Conservation (phyloP, 139 green algal species). For the Chlamydomonas eustigma region DNA sequence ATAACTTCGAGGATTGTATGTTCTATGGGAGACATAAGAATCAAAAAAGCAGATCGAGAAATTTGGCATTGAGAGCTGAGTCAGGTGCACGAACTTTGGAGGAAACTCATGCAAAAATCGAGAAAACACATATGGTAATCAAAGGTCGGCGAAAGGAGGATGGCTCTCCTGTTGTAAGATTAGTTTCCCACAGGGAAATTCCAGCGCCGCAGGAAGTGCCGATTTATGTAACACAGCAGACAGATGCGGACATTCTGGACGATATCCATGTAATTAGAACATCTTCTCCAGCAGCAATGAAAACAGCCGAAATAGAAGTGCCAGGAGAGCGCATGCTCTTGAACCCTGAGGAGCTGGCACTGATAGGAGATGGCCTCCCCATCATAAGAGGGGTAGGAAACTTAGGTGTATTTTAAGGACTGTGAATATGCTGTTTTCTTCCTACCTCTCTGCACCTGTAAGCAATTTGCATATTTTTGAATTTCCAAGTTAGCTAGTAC, state of each 20-base stretch:
- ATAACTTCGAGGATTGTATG: no score
- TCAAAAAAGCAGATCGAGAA: no score
- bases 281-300: neutral
- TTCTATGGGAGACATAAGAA: no score
- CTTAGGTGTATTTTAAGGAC: no score
- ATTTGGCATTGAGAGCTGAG: no score
- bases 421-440: neutral
- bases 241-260: no score
- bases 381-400: conserved; percentile 43
- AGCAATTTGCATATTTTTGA: neutral
- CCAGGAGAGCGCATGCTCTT: conserved; percentile 20
- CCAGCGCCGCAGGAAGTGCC: no score
- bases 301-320: conserved; percentile 14
- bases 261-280: neutral
- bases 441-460: neutral
- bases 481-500: neutral
- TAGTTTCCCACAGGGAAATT: no score
- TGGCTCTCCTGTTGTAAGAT: neutral
- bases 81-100: no score
- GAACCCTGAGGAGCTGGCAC: conserved; percentile 41
- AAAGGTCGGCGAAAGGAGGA: neutral
- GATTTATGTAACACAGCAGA: no score
- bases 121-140: no score
- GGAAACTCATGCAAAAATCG: no score
- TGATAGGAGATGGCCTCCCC: conserved; percentile 41